phyloP scores from a whole-genome alignment of 2,329 filamentous ascomycete species.

The Ilyonectria sp. region DNA sequence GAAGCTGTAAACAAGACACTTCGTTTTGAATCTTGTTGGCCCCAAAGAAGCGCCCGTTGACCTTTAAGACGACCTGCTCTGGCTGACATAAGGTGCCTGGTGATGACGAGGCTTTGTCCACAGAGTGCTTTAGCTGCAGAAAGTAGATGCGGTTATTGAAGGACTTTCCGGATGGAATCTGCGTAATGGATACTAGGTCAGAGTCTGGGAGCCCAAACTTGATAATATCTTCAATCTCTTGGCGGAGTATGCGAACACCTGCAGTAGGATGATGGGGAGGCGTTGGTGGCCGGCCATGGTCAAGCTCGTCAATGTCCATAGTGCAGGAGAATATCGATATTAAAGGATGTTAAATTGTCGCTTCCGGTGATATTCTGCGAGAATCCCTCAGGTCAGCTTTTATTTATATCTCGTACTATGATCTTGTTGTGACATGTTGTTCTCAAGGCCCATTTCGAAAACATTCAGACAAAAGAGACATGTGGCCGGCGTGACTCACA shows the following conservation, averaged over 20 bases:
- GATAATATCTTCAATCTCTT: constrained; percentile 2
- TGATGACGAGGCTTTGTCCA: not conserved
- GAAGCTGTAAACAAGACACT: constrained; percentile 17
- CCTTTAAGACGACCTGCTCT: constrained; percentile 16
- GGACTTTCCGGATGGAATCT: constrained; percentile 10
- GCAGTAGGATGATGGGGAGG: constrained; percentile 3
- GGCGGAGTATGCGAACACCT: not conserved
- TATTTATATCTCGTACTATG: too few species aligned
- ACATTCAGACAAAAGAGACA: too few species aligned
- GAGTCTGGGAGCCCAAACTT: not conserved
- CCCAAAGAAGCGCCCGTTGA: constrained; percentile 28
- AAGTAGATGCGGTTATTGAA: constrained; percentile 33
- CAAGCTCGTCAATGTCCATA: too few species aligned
- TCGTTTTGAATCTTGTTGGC: constrained; percentile 25
- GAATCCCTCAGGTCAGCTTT: too few species aligned
- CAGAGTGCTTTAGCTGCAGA: not conserved
- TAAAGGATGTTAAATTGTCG: too few species aligned
- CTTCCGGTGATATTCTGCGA: too few species aligned
- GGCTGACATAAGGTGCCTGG: not conserved
- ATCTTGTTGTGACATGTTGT: too few species aligned
- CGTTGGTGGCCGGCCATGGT: not conserved
- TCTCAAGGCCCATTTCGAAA: too few species aligned
- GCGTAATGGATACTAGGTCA: not conserved
- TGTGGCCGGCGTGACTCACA: too few species aligned
- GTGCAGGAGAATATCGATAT: too few species aligned